Base-by-base conservation (phyloP, 1,139 yeast genomes). In the Debaryomyces nepalensis region DNA sequence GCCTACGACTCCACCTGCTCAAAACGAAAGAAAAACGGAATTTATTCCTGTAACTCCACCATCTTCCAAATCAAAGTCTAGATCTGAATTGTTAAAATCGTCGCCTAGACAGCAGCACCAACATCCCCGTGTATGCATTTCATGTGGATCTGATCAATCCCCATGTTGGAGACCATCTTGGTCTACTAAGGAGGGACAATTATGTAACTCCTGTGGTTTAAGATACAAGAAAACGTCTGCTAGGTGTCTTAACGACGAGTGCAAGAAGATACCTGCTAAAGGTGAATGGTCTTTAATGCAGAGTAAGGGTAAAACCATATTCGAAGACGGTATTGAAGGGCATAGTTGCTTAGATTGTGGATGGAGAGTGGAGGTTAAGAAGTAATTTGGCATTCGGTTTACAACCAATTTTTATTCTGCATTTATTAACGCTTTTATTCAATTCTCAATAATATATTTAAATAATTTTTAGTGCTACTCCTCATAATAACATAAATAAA, bases 121-220 rank as follows among this genome's bases (percentile, higher is more conserved):
- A 41, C 68, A 62, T 33, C 59, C 65, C 30, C 73, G 91, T 54
- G 77, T 79, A 44, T 93, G 99, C 62, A 84, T 93, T 23, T 88
- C 97, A 4, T 93, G 99, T 66, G 90, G 91, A 9, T 82, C 95
- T 1, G 87, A 84, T 49, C 95, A 87, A 54, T 87, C 96, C 9
- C 99, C 99, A 8, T 93, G 99, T 64, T 93, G 99, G 99, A 80
- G 99, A 60, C 99, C 99, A 2, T 85, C 96, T 5, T 93, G 99
- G 99, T 83, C 95, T 3, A 70, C 75, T 36, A 77, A 82, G 54
- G 89, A 86, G 47, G 98, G 97, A 11, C 98, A 91, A 66, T 75
- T 93, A 55, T 93, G 99, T 70, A 93, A 93, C 62, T 88, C 97
- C 1, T 93, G 99, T 68, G 99, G 99, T 1, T 73, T 93, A 54